Evolutionary conservation across 306 rosid species (phyloP), one percentile per base, ranked within the genome.

Genomic region (Vicia villosa): DNA sequence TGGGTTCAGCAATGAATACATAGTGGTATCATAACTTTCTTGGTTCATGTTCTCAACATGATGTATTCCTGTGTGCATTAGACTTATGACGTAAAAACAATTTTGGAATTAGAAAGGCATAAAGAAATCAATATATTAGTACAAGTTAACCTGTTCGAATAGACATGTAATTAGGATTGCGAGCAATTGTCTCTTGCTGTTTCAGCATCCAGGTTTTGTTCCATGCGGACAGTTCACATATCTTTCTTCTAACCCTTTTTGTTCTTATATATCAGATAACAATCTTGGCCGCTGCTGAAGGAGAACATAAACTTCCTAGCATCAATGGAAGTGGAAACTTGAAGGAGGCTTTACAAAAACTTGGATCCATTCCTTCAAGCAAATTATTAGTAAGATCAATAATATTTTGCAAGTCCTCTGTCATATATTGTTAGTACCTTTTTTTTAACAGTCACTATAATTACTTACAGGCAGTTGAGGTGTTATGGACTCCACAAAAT

Each of bases 401-500:
- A 46, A 21, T 63, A 34, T 40, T 46, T 46, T 37, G 34, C 16
- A 54, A 3, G 37, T 74, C 46, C 6, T 21, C 73, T 34, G 10
- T 65, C 26, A 22, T 50, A 14, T 32, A 38, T 72, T 5, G 16
- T 65, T 20, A 21, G 30, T 42, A 59, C 41, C 21, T 74, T 42
- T 74, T 50, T 58, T 76, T 41, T 16, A 45, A 63, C 45, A 45
- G 46, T 58, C 21, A 34, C 24, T 36, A 20, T 41, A 67, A 42
- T 32, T 59, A 22, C 64, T 37, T 75, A 77, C 88, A 91, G 99
- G 99, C 99, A 5, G 97, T 87, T 71, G 99, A 95, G 87, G 99
- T 91, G 69, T 76, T 95, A 74, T 95, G 99, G 99, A 95, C 99
- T 26, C 99, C 99, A 5, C 99, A 95, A 80, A 91, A 95, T 81